Evolutionary conservation across 1,284 basidiomycete species (phyloP).

Genomic region (Moesziomyces globuligerus): DNA sequence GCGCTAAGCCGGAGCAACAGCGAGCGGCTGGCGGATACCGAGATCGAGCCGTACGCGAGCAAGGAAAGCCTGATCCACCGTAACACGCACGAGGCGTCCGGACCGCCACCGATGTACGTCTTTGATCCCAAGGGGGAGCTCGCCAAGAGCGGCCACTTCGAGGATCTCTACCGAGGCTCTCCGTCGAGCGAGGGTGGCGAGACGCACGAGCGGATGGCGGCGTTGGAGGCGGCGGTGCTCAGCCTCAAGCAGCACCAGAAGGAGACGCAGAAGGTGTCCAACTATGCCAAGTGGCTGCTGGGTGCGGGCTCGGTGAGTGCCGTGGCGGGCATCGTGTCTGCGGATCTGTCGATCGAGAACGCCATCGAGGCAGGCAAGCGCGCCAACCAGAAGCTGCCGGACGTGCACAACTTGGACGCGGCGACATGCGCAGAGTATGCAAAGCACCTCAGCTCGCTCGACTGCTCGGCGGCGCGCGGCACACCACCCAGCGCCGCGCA

Average conservation of each 20-base stretch:
- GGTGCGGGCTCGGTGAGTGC: conserved; percentile 1
- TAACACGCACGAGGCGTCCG: neutral
- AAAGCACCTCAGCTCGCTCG: neutral
- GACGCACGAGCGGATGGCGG: neutral
- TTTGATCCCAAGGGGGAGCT: neutral
- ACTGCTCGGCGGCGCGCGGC: conserved; percentile 8
- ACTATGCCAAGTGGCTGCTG: conserved; percentile 8
- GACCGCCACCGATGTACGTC: neutral
- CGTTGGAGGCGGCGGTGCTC: conserved; percentile 4
- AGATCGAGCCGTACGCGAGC: neutral
- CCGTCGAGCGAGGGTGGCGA: neutral
- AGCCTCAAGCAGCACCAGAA: conserved; percentile 11
- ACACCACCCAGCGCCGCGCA: neutral
- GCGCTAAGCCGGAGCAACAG: conserved; percentile 7
- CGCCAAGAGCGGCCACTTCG: neutral
- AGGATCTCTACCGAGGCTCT: neutral
- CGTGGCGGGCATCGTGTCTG: neutral
- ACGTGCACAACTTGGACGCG: conserved; percentile 4
- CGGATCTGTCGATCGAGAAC: conserved; percentile 13
- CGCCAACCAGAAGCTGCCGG: neutral
- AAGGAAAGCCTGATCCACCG: neutral
- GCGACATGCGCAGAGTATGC: conserved; percentile 3
- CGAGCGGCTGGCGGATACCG: conserved; percentile 5
- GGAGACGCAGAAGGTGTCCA: conserved; percentile 1
- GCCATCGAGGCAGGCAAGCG: conserved; percentile 4